Evolutionary conservation across 1,284 basidiomycete species (phyloP).

Genomic region (Schizophyllum amplum): DNA sequence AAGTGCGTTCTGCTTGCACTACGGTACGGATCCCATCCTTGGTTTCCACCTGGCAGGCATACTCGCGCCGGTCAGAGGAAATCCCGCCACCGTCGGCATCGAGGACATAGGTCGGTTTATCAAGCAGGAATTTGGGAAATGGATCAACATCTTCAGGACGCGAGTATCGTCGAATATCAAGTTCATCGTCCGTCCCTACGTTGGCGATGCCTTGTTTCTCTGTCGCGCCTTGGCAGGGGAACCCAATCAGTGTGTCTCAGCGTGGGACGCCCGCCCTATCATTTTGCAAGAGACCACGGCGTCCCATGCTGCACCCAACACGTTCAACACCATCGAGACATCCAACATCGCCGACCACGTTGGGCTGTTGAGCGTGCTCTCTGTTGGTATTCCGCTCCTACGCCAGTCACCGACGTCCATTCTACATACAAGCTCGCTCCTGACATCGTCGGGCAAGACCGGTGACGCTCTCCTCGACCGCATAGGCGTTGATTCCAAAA

Average conservation of each 20-base stretch:
- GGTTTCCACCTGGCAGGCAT: constrained; percentile 36
- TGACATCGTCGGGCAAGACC: background rate
- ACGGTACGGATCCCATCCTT: constrained; percentile 32
- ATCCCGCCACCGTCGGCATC: constrained; percentile 13
- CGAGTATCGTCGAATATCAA: constrained; percentile 3
- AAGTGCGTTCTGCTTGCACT: constrained; percentile 31
- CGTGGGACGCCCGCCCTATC: constrained; percentile 24
- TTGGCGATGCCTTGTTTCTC: constrained; percentile 23
- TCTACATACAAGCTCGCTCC: background rate
- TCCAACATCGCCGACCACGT: constrained; percentile 44
- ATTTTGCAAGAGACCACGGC: constrained; percentile 14
- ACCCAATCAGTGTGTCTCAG: background rate
- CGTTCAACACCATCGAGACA: constrained; percentile 47
- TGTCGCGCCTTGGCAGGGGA: constrained; percentile 18
- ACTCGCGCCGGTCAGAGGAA: constrained; percentile 17
- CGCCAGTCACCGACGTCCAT: background rate
- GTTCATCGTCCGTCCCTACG: constrained; percentile 20
- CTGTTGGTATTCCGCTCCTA: constrained; percentile 22
- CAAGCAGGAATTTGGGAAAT: constrained; percentile 25
- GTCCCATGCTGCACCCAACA: constrained; percentile 23
- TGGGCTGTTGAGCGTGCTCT: constrained; percentile 42
- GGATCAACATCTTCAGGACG: constrained; percentile 25
- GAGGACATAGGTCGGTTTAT: constrained; percentile 11
- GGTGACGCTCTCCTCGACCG: background rate
- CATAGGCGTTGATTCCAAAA: background rate